Base-by-base conservation (phyloP, 2,329 filamentous ascomycete genomes). In the Lasiodiplodia theobromae region DNA sequence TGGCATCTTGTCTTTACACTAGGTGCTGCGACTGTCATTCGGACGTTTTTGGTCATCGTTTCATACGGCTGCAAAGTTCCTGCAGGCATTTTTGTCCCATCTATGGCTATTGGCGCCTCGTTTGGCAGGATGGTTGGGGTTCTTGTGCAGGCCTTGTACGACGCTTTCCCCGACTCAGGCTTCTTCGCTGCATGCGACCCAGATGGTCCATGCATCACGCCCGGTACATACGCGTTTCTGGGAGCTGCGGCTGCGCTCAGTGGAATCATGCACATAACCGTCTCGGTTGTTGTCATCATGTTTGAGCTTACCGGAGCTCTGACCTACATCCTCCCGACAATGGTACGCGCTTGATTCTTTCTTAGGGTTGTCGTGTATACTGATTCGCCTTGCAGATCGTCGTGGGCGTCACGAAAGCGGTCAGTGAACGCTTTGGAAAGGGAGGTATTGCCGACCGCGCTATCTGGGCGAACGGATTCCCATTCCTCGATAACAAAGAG, bases 391-490 rank as follows among this genome's bases (percentile, higher is more conserved):
- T 37, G 4, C 67, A 87, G 85, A 97, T 99, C 73, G 96, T 98
- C 0, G 96, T 98, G 2, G 96, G 96, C 60, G 92, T 97, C 38
- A 98, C 95, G 49, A 99, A 99, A 83, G 92, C 92, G 16, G 92
- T 99, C 57, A 90, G 92, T 70, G 93, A 97, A 72, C 86, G 94
- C 14, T 96, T 97, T 76, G 93, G 94, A n/a, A 96, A 95, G 77
- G 96, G 95, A 37, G 96, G 96, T 57, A 98, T 99, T 69, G 96
- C 96, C 25, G 96, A 99, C 79, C 91, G 94, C 70, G 97, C 97
- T 93, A 99, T 99, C 74, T 97, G 94, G 91, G 97, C 97, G 82
- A 98, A 93, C 74, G 96, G 96, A 1, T 97, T 97, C 75, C 96
- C 96, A 0, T 99, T 96, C 81, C 86, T 99, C 2, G 96, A 99